A percentile compares a stretch with the other conserved stretches of the same genome.
phyloP scores from a whole-genome alignment of 2,329 filamentous ascomycete genomes.

The Penicillium psychrosexuale region DNA sequence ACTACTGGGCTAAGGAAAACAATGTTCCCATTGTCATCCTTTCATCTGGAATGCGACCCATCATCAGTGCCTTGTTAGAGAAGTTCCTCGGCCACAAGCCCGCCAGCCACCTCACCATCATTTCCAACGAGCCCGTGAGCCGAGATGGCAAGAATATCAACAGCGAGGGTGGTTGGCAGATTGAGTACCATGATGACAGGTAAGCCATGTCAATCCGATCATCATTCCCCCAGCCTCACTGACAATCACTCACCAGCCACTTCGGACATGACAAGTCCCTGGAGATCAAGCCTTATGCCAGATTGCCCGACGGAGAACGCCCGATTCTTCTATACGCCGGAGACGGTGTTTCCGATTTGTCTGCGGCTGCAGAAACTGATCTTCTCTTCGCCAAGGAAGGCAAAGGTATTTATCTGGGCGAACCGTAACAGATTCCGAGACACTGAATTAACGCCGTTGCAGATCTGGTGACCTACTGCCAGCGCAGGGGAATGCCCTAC shows the following conservation, averaged over 20 bases:
- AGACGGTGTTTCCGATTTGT: conserved; percentile 89
- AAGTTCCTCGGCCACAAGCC: conserved; percentile 77
- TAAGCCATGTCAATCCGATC: conserved; percentile 33
- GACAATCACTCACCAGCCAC: conserved; percentile 48
- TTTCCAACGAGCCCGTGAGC: conserved; percentile 75
- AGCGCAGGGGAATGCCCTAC: conserved; percentile 79
- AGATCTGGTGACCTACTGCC: conserved; percentile 87
- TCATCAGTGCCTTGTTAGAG: conserved; percentile 79
- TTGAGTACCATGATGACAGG: conserved; percentile 84
- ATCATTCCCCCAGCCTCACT: not conserved
- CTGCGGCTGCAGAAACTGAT: conserved; percentile 88
- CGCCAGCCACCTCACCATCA: conserved; percentile 71
- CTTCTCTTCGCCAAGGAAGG: conserved; percentile 91
- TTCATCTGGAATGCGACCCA: conserved; percentile 86
- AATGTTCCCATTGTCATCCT: conserved; percentile 91
- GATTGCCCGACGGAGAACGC: conserved; percentile 63
- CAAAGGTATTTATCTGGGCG: conserved; percentile 57
- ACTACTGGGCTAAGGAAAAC: conserved; percentile 72
- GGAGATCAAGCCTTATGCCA: conserved; percentile 77
- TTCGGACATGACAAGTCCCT: conserved; percentile 98
- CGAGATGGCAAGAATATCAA: conserved; percentile 70
- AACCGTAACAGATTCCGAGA: not conserved
- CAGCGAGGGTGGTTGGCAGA: conserved; percentile 79
- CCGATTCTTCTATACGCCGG: conserved; percentile 92
- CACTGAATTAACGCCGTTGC: conserved; percentile 9